Evolutionary conservation across 768 basidiomycete species (phyloP).

Genomic region (Agaricus subrufescens): DNA sequence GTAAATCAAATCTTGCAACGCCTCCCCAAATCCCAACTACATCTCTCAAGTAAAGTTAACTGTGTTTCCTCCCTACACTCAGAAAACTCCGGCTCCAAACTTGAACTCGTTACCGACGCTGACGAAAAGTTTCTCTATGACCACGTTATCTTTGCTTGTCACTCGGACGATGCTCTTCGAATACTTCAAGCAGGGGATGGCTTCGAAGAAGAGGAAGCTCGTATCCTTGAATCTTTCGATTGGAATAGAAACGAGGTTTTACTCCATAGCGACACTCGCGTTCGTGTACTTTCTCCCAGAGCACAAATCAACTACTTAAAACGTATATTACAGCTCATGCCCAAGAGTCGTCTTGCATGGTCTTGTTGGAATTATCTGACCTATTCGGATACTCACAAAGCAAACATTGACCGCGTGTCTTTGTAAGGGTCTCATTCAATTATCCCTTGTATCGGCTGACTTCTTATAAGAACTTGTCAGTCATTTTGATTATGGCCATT

Average conservation of each 20-base stretch:
- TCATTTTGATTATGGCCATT: neutral
- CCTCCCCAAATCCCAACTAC: constrained; percentile 48
- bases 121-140: constrained; percentile 51
- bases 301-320: neutral
- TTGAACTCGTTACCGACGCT: constrained; percentile 41
- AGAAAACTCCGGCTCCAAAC: constrained; percentile 15
- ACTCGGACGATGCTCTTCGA: constrained; percentile 58
- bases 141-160: constrained; percentile 70
- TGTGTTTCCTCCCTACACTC: constrained; percentile 31
- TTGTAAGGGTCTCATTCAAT: constrained; percentile 39
- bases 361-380: constrained; percentile 72
- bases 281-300: constrained; percentile 24
- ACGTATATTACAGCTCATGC: constrained; percentile 53
- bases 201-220: constrained; percentile 46
- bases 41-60: constrained; percentile 53
- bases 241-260: constrained; percentile 70
- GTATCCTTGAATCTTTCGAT: constrained; percentile 50
- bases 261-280: constrained; percentile 58
- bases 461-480: constrained; percentile 38
- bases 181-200: constrained; percentile 48
- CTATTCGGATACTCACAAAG: constrained; percentile 19
- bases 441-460: neutral
- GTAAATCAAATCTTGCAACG: constrained; percentile 56
- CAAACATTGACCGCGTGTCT: constrained; percentile 55
- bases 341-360: constrained; percentile 54